phyloP scores from a whole-genome alignment of 305 asterid species.

The Fraxinus greggii region DNA sequence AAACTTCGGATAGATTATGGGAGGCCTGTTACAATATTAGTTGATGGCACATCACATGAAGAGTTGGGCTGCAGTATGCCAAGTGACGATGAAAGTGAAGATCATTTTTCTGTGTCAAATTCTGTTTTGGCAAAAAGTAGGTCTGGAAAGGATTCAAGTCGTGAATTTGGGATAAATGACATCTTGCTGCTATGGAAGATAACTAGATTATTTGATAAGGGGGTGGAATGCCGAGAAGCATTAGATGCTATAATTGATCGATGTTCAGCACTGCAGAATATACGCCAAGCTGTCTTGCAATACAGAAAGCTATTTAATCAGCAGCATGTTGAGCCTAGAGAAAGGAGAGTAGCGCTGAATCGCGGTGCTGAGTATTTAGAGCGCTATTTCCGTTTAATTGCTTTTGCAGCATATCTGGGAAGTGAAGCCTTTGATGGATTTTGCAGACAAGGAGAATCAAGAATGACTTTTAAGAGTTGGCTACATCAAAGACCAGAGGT shows the following conservation, averaged over 20 bases:
- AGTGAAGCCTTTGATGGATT: conserved; percentile 97
- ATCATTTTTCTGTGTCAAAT: conserved; percentile 38
- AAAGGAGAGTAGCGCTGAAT: conserved; percentile 89
- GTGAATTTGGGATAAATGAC: conserved; percentile 92
- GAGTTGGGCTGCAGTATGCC: conserved; percentile 38
- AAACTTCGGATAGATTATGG: conserved; percentile 89
- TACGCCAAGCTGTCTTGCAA: conserved; percentile 96
- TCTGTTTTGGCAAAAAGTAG: conserved; percentile 41
- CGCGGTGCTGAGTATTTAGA: conserved; percentile 99
- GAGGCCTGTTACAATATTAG: conserved; percentile 73
- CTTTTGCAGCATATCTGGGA: conserved; percentile 98
- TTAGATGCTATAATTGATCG: conserved; percentile 90
- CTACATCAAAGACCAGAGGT: conserved; percentile 90
- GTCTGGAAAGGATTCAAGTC: conserved; percentile 48
- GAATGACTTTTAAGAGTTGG: conserved; percentile 90
- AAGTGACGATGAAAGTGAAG: conserved; percentile 61
- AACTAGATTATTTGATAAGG: conserved; percentile 94
- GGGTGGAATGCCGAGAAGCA: conserved; percentile 96
- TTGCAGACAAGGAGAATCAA: conserved; percentile 77
- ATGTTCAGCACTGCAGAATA: conserved; percentile 94
- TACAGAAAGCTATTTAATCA: conserved; percentile 86
- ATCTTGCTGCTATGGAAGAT: conserved; percentile 87
- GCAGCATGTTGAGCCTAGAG: conserved; percentile 96
- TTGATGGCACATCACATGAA: conserved; percentile 47
- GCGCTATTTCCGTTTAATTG: conserved; percentile 94